Evolutionary conservation across 345 rosid genomes (phyloP).

Genomic region (Eucalyptus erythrocorys): DNA sequence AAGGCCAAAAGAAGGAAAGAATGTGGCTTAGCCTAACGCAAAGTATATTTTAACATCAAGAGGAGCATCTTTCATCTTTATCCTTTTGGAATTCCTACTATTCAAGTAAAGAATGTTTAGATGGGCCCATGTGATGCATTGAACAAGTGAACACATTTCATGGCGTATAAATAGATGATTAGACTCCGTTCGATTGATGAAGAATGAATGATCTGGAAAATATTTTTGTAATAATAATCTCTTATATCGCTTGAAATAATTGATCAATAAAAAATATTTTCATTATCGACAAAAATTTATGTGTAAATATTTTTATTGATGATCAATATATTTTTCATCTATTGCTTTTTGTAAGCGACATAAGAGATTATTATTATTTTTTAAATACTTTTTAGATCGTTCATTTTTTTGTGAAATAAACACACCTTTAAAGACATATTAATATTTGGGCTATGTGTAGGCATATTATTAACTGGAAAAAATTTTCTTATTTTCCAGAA

Average conservation of each 20-base stretch:
- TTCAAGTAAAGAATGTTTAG: background rate
- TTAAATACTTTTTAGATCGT: background rate
- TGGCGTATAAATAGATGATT: background rate
- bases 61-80: background rate
- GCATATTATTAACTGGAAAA: background rate
- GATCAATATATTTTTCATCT: background rate
- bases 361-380: background rate
- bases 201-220: background rate
- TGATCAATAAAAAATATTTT: background rate
- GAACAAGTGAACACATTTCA: background rate
- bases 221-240: accelerated
- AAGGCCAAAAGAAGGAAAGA: background rate
- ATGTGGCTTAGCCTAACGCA: background rate
- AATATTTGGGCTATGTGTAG: background rate
- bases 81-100: background rate
- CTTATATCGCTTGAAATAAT: background rate
- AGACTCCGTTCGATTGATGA: accelerated
- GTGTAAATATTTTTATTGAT: too few relatives aligned
- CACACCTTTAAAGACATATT: background rate
- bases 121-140: background rate
- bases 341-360: background rate
- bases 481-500: background rate
- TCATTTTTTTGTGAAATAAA: background rate
- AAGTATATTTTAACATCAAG: background rate
- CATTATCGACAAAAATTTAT: background rate